Evolutionary conservation across 108 stramenopile genomes (phyloP), one percentile per base, ranked within the genome.

Genomic region (Hondaea fermentalgiana): DNA sequence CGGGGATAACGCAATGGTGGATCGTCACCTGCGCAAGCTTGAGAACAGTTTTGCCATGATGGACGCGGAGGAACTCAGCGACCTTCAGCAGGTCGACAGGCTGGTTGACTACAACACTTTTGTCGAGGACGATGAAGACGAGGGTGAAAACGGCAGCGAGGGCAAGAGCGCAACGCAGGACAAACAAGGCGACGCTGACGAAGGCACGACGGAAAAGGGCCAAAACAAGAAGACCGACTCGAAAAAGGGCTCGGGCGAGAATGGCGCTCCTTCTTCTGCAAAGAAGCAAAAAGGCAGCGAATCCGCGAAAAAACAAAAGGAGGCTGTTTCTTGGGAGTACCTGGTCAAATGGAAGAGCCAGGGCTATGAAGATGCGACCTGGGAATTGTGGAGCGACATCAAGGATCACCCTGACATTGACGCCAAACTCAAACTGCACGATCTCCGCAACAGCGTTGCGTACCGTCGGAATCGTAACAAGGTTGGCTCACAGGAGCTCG

Each of bases 271-370:
- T 35, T 0, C 35, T 35, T 35, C 35, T 35, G 35, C 35, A 35
- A 35, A 35, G 35, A 35, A 35, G 2, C 35, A 35, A 35, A 35
- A 35, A 35, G 35, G 35, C 35, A 35, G 35, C 35, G 35, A 35
- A 35, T 35, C 35, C 35, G 35, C 2, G 35, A 35, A 35, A 35
- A 35, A 35, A 35, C 35, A 35, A 35, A 35, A 35, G 17, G 87
- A 87, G 16, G 57, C 25, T 5, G 87, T 57, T 5, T 25, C 29
- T 8, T 87, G 49, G 53, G 87, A 87, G 57, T 87, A 97, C 89
- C 92, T 98, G 19, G 97, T 99, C 76, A 99, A 99, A 90, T 99
- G 99, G 99, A 93, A 93, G 21, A 96, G 96, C 25, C 91, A 98
- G 5, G 96, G 96, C 49, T 99, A 98, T 90, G 97, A 97, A 87